Conservation (phyloP, 176 grass and related monocot genomes). For the barley (Hordeum vulgare) region DNA sequence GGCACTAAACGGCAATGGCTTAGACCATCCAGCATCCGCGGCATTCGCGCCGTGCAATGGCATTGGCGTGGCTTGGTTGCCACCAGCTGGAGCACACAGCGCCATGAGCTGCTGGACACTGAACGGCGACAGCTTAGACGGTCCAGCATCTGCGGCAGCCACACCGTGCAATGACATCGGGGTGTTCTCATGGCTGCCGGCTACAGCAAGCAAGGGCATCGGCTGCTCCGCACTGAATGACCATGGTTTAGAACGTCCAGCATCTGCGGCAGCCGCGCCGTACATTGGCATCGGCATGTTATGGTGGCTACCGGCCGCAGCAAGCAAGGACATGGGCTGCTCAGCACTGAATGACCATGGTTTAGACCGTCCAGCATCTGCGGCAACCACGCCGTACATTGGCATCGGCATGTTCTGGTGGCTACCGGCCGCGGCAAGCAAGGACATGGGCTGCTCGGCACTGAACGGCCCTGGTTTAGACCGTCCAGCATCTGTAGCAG, state of each 20-base stretch:
- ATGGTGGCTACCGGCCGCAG: neutral
- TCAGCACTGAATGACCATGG: neutral
- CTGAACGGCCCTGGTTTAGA: neutral
- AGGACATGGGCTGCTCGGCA: neutral
- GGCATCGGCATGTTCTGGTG: neutral
- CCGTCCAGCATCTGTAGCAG: neutral
- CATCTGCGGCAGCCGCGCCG: neutral
- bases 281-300: neutral
- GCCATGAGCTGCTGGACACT: constrained; percentile 1
- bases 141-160: neutral
- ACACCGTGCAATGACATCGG: neutral
- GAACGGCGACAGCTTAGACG: neutral
- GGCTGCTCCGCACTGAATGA: neutral
- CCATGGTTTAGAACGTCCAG: neutral
- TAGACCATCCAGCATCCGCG: neutral
- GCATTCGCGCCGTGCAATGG: neutral
- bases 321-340: too few species aligned
- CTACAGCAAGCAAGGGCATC: neutral
- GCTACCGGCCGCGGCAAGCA: neutral
- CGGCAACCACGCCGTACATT: neutral
- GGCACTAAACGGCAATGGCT: neutral
- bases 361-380: neutral
- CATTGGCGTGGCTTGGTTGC: neutral
- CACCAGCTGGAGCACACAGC: neutral
- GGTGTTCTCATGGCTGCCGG: neutral